Evolutionary conservation across 1,139 yeast genomes (phyloP), one percentile per base, ranked within the genome.

Genomic region (Lizanozyma gosingica): DNA sequence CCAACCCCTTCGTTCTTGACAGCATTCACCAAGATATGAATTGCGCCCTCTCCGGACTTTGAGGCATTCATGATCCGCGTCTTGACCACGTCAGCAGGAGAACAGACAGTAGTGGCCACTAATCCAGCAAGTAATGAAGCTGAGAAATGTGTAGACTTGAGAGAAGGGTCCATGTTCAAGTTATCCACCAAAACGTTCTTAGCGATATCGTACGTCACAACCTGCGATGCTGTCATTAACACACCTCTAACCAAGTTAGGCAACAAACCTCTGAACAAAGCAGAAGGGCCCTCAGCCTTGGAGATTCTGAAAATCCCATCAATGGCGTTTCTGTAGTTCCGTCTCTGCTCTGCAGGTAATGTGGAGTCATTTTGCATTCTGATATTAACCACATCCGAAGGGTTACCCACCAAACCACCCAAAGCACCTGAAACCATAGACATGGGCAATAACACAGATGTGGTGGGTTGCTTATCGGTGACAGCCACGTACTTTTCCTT

Each of bases 41-140:
- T 41, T 1, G 87, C 83, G 36, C 76, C 59, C 33, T 62, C 63
- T 38, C 67, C 68, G 15, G 65, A 63, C 6, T 62, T 55, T n/a
- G 61, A 44, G 22, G 76, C 65, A 50, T 83, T 82, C 95, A 87
- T 87, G 45, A 86, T 82, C 54, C 94, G 70, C 1, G 95, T 87
- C 61, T 86, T 87, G 40, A 87, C 82, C 8, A 87, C 96, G 59
- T 87, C 95, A 8, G 92, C 95, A 1, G 95, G 95, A 1, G 94
- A 83, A 58, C 95, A 87, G 16, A 85, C 83, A 0, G 95, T 87
- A 1, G 95, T 86, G 3, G 95, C 95, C 9, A 85, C 88, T 34
- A 86, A 65, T 11, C 95, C 95, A 1, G 95, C 94, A 46, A 83
- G 57, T 44, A 85, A 65, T 3, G 90, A 80, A 1, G 94, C 85